These are phyloP conservation scores for Fraxinus ornus DNA, from an alignment of 305 asterid genomes.

Conservation along the genomic window DNA sequence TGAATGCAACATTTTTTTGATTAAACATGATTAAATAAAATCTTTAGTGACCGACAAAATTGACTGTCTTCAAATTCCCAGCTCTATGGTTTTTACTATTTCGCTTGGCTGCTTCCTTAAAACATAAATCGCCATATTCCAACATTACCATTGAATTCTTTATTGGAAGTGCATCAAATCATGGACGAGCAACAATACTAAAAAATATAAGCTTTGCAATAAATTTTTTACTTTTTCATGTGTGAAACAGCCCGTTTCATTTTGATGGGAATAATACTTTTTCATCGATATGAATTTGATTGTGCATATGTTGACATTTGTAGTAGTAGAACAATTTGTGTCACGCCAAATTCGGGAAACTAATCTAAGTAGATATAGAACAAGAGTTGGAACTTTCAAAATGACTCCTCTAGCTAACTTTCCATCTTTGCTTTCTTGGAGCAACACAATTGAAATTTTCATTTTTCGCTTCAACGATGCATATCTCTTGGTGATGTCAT, in stretches of 20 bases:
- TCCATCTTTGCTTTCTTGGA: not conserved
- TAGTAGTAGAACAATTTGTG: not conserved
- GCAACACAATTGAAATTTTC: not conserved
- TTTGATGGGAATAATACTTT: not conserved
- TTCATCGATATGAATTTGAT: not conserved
- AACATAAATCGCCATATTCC: not conserved
- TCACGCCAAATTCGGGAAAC: not conserved
- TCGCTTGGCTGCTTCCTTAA: not conserved
- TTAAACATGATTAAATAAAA: not conserved
- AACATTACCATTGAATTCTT: not conserved
- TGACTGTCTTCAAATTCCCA: not conserved
- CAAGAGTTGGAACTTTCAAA: not conserved
- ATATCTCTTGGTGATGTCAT: too few relatives aligned
- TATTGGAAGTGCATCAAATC: not conserved
- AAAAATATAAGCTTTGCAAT: not conserved
- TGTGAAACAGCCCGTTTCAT: not conserved
- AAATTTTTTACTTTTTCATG: not conserved
- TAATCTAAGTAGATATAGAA: not conserved
- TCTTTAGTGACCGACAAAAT: not conserved
- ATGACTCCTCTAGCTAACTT: not conserved
- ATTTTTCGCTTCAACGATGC: not conserved
- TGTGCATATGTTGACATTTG: too few relatives aligned
- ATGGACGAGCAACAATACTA: not conserved
- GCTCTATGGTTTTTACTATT: not conserved
- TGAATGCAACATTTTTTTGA: not conserved